Base-by-base conservation (phyloP, 345 rosid genomes). In the Euphorbia tirucalli region DNA sequence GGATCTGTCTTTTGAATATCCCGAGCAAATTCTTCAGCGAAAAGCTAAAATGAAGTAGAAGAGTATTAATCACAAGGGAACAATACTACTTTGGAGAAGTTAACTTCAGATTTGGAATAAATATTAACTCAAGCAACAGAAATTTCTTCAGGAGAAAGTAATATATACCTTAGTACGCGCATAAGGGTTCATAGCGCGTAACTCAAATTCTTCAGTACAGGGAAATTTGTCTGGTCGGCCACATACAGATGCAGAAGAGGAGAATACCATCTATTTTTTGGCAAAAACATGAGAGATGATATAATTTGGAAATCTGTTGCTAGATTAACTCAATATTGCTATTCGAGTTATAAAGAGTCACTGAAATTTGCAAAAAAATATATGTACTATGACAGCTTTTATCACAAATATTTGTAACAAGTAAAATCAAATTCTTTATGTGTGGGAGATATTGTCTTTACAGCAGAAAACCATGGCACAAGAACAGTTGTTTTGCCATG, bases 221-320 rank as follows among this genome's bases (percentile, higher is more conserved):
- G 97, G 96, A 55, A 90, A 85, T 78, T 80, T 85, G 25, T 89
- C 91, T 16, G 99, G 99, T 79, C 92, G 97, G 75, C 97, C 96
- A 79, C 90, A 95, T 50, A 92, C 97, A 62, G 99, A 92, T 32
- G 99, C 90, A 27, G 97, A 92, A 55, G 99, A 95, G n/a, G 99
- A 95, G 80, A 95, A 95, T 46, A 90, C 97, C 90, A 92, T 85
- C 97, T 92, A 66, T 55, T 71, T 68, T 24, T 25, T 46, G 3
- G 8, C 7, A 31, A 49, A 6, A 37, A 28, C 5, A 28, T 7
- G 7, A 35, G 3, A 35, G 39, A 35, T 3, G 39, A 35, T 35
- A 35, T 35, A 35, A 35, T 7, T 35, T 35, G 39, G 7, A 35
- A n/a, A n/a, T n/a, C n/a, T n/a, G n/a, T n/a, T n/a, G n/a, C n/a